Evolutionary conservation across 2,329 filamentous ascomycete genomes (phyloP), one percentile per base, ranked within the genome.

Genomic region (Epichloe elymi): DNA sequence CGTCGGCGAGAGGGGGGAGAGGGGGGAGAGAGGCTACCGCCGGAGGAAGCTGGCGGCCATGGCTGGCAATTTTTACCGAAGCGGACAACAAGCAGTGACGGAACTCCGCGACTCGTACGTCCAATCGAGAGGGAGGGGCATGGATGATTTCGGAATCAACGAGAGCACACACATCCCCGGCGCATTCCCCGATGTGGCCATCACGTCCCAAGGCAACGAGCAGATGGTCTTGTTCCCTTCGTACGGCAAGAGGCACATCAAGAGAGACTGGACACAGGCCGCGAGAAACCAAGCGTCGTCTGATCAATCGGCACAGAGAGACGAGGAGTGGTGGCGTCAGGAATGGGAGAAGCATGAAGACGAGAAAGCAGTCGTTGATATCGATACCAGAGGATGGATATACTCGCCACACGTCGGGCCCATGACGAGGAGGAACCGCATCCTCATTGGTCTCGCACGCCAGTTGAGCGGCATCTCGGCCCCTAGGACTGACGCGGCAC

Each of bases 201-300:
- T 95, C 53, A 79, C 85, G 15, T 78, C 82, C 11, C 83, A 82
- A 54, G 90, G 88, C 12, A 80, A 88, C 54, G 89, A 96, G 65
- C 88, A 97, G 69, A 88, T 98, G 82, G 80, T 98, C 10, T 65
- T 98, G 23, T 98, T 98, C 59, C 93, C 93, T 0, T 96, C 88
- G 49, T 98, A 98, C 64, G 88, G 88, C 8, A 82, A 90, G 62
- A 76, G 75, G 54, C 85, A 94, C 64, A 66, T 78, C 36, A 83
- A 69, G 63, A 64, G 67, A 55, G 65, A 66, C n/a, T 67, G 67
- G 57, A 58, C 56, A n/a, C 60, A 66, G 17, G 54, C 56, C 35
- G 52, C 60, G 23, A 54, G 59, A 23, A 64, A 63, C 50, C 57
- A 60, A 33, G 55, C 57, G 37, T 59, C 55, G 39, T 58, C 56